Evolutionary conservation across 2,329 filamentous ascomycete species (phyloP).

Genomic region (Echinosphaeria canescens): DNA sequence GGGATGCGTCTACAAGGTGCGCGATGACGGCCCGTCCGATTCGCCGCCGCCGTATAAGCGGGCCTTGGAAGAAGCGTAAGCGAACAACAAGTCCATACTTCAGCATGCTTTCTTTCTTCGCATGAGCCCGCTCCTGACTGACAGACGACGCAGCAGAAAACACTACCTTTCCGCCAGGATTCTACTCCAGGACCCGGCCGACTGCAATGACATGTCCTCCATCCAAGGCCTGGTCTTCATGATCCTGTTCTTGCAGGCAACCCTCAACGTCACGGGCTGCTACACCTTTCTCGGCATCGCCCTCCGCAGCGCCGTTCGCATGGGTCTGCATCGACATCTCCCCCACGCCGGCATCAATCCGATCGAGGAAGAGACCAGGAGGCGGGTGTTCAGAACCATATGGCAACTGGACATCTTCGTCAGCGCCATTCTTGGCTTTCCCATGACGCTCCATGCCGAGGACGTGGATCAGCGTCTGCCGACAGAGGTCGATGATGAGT

Average conservation of each 20-base stretch:
- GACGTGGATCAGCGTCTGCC: constrained; percentile 47
- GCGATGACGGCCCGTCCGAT: constrained; percentile 28
- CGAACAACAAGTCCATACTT: too few relatives aligned
- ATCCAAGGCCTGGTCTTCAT: constrained; percentile 61
- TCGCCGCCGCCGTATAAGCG: constrained; percentile 21
- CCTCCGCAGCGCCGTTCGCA: constrained; percentile 50
- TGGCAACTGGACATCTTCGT: constrained; percentile 52
- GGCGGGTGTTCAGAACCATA: constrained; percentile 45
- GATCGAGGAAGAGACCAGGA: constrained; percentile 40
- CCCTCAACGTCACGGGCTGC: constrained; percentile 58
- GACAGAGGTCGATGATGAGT: constrained; percentile 43
- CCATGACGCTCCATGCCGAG: constrained; percentile 37
- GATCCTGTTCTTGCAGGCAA: constrained; percentile 62
- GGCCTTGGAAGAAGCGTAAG: constrained; percentile 33
- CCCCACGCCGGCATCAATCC: constrained; percentile 37
- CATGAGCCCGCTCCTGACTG: too few relatives aligned
- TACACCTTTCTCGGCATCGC: constrained; percentile 67
- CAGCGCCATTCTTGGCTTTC: constrained; percentile 43
- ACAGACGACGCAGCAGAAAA: constrained; percentile 33
- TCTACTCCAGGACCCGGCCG: constrained; percentile 41
- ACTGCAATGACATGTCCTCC: constrained; percentile 52
- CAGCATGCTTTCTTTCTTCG: too few relatives aligned
- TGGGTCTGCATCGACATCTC: constrained; percentile 58
- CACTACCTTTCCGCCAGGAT: constrained; percentile 49
- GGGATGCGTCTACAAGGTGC: constrained; percentile 47